phyloP scores from a whole-genome alignment of 345 rosid genomes.

The Mallotus nudiflorus region DNA sequence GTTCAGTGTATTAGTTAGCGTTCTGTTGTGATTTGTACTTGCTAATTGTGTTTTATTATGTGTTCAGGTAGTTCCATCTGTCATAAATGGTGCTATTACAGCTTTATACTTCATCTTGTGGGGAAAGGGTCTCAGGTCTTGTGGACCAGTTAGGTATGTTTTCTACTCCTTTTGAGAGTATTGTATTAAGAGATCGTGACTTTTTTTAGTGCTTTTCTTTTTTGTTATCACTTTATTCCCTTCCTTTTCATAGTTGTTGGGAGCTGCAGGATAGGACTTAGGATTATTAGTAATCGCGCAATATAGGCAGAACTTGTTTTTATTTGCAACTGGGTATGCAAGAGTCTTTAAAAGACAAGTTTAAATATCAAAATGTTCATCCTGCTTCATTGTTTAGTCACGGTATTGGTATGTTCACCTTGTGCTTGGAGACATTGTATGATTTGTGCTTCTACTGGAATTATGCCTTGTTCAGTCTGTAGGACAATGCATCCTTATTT shows the following conservation, averaged over 20 bases:
- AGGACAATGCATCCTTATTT: too few relatives aligned
- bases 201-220: background rate
- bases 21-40: background rate
- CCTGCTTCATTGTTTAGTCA: too few relatives aligned
- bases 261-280: background rate
- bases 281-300: too few relatives aligned
- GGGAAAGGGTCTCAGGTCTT: slow-evolving; percentile 88
- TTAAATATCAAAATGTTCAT: too few relatives aligned
- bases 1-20: background rate
- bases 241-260: background rate
- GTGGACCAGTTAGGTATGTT: slow-evolving; percentile 91
- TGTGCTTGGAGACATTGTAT: too few relatives aligned
- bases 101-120: slow-evolving; percentile 90
- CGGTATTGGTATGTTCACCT: too few relatives aligned
- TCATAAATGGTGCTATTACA: slow-evolving; percentile 88
- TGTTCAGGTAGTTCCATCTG: slow-evolving; percentile 84
- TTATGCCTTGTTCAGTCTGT: too few relatives aligned
- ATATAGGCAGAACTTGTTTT: too few relatives aligned
- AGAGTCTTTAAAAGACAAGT: too few relatives aligned
- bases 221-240: background rate
- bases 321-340: too few relatives aligned
- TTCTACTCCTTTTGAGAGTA: slow-evolving; percentile 14
- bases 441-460: too few relatives aligned
- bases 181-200: background rate
- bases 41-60: slow-evolving; percentile 18